Percentiles rank a stretch among this genome's conserved stretches.
phyloP scores from a whole-genome alignment of 2,329 filamentous ascomycete genomes.

The Fusarium nanum region DNA sequence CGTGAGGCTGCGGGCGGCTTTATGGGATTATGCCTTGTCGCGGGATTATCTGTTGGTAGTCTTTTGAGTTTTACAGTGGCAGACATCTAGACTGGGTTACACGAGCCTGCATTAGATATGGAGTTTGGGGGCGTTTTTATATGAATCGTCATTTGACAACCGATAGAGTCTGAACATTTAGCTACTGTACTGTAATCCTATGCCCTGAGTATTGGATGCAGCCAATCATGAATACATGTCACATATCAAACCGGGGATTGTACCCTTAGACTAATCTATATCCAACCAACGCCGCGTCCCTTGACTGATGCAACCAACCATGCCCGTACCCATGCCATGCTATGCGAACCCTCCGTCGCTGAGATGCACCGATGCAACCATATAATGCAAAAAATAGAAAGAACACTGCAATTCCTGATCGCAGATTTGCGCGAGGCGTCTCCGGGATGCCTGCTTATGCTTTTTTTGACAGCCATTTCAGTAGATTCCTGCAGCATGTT shows the following conservation, averaged over 20 bases:
- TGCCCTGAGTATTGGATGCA: constrained; percentile 24
- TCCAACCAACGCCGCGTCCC: constrained; percentile 35
- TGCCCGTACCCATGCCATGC: constrained; percentile 35
- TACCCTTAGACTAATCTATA: constrained; percentile 29
- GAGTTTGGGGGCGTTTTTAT: constrained; percentile 22
- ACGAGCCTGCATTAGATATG: constrained; percentile 18
- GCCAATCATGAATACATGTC: constrained; percentile 30
- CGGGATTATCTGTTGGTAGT: constrained; percentile 86
- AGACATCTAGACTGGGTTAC: constrained; percentile 52
- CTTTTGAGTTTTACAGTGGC: constrained; percentile 84
- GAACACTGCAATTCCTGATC: constrained; percentile 15
- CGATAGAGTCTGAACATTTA: constrained; percentile 27
- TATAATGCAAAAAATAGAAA: constrained; percentile 37
- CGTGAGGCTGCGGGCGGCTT: constrained; percentile 91
- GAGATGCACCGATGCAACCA: constrained; percentile 41
- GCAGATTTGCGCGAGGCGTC: constrained; percentile 22
- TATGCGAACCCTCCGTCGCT: constrained; percentile 36
- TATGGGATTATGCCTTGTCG: constrained; percentile 91
- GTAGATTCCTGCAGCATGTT: constrained; percentile 42
- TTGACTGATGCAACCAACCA: constrained; percentile 40
- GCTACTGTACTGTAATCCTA: constrained; percentile 11
- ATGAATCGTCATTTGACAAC: constrained; percentile 19
- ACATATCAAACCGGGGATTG: constrained; percentile 33
- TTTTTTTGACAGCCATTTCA: constrained; percentile 31
- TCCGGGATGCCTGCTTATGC: constrained; percentile 17